Evolutionary conservation across 2,329 filamentous ascomycete genomes (phyloP), one percentile per base, ranked within the genome.

Genomic region (Pseudocercospora fuligena): DNA sequence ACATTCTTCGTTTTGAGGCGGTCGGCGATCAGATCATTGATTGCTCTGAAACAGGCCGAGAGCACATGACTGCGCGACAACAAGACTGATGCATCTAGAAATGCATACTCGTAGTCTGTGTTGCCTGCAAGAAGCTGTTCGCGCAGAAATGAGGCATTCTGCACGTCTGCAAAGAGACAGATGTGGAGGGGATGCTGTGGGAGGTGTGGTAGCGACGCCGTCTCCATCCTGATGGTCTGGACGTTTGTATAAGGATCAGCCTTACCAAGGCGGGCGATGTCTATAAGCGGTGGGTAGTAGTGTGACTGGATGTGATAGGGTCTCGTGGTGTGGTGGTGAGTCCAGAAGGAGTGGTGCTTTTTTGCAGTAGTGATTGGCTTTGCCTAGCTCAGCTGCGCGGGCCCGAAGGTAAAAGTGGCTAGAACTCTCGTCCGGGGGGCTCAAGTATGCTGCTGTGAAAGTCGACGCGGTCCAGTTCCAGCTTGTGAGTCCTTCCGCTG

Each of bases 81-180:
- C 65, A 96, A 83, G 78, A 92, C 87, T 54, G 87, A 88, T 21
- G 93, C 93, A 80, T 99, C 94, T 56, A 99, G 87, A 72, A 99
- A 91, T 36, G 94, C 93, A 83, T 98, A 98, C 80, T 98, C 93
- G 74, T 94, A 98, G 8, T 90, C 89, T 11, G 87, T 76, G 76
- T 98, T 97, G 61, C 92, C 91, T 5, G 88, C 86, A n/a, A 98
- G 84, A 5, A 99, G 87, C 81, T 97, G 94, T 72, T 90, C 84
- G 61, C 93, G 90, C 51, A 99, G 84, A 75, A 90, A 93, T 0
- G 86, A 80, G 11, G 93, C 87, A 78, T 99, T 99, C 68, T 86
- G 78, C 64, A 98, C 87, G 77, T 92, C 82, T 23, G 83, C 86
- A 82, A 95, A 97, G 33, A 97, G 82, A 51, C 88, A 89, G 59